Percentiles rank a stretch among this genome's conserved stretches.
phyloP scores from a whole-genome alignment of 2,329 filamentous ascomycete genomes.

The Herpotrichia juniperi region DNA sequence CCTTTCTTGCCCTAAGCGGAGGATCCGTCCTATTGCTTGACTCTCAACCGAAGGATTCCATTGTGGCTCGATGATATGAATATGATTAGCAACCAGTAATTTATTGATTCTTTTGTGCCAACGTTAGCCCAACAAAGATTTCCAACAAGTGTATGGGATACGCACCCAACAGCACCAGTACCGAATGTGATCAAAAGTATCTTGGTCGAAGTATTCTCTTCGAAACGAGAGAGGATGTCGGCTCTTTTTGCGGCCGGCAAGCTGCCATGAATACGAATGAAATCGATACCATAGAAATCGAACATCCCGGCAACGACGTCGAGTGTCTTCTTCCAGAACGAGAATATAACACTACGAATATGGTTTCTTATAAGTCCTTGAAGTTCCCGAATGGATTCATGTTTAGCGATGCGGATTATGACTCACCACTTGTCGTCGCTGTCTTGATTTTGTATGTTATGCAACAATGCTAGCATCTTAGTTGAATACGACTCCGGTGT shows the following conservation, averaged over 20 bases:
- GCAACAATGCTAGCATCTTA: too few species aligned
- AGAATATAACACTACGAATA: slow-evolving; percentile 39
- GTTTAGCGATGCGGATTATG: too few species aligned
- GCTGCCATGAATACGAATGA: slow-evolving; percentile 34
- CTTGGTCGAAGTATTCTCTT: slow-evolving; percentile 17
- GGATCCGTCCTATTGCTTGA: slow-evolving; percentile 30
- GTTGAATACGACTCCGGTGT: too few species aligned
- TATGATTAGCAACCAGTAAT: slow-evolving; percentile 19
- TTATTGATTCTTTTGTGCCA: slow-evolving; percentile 10
- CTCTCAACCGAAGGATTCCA: slow-evolving; percentile 37
- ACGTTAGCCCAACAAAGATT: not conserved
- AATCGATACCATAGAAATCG: slow-evolving; percentile 22
- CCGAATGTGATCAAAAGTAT: slow-evolving; percentile 41
- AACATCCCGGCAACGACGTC: slow-evolving; percentile 30
- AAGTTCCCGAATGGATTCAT: too few species aligned
- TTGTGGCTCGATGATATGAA: slow-evolving; percentile 35
- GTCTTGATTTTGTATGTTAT: too few species aligned
- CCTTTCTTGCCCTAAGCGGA: slow-evolving; percentile 27
- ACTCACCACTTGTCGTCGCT: too few species aligned
- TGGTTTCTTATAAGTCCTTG: too few species aligned
- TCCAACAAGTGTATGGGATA: not conserved
- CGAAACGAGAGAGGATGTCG: slow-evolving; percentile 28
- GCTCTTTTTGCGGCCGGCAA: slow-evolving; percentile 21
- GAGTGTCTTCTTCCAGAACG: slow-evolving; percentile 40
- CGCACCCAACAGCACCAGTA: slow-evolving; percentile 39